phyloP scores from a whole-genome alignment of 2,329 filamentous ascomycete genomes.

The Periconia macrospinosa region DNA sequence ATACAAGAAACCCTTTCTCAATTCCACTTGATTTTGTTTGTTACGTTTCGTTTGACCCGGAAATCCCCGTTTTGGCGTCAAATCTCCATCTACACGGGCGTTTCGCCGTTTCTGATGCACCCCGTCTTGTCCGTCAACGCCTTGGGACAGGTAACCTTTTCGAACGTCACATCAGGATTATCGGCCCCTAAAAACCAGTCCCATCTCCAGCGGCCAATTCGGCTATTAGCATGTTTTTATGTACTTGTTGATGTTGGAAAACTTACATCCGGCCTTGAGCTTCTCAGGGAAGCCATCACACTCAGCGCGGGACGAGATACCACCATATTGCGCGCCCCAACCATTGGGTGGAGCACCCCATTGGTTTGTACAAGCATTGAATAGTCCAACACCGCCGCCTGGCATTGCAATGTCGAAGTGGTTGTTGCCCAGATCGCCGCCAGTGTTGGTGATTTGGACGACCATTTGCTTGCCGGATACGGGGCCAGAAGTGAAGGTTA shows the following conservation, averaged over 20 bases:
- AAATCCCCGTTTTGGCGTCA: no score
- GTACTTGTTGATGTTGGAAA: no score
- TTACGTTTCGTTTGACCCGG: neutral
- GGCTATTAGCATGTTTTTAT: no score
- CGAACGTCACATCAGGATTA: slow-evolving; percentile 36
- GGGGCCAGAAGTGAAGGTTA: slow-evolving; percentile 61
- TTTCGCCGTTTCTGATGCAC: slow-evolving; percentile 29
- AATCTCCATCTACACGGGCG: slow-evolving; percentile 4
- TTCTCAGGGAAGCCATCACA: slow-evolving; percentile 39
- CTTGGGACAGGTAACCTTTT: slow-evolving; percentile 38
- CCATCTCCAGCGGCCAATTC: slow-evolving; percentile 32
- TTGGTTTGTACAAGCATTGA: slow-evolving; percentile 37
- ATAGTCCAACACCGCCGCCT: slow-evolving; percentile 40
- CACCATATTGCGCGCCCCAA: slow-evolving; percentile 40
- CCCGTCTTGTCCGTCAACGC: slow-evolving; percentile 33
- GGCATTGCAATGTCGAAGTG: slow-evolving; percentile 44
- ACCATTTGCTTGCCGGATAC: slow-evolving; percentile 64
- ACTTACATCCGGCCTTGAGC: slow-evolving; percentile 35
- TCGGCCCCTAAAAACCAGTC: slow-evolving; percentile 40
- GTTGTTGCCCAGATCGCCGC: slow-evolving; percentile 38
- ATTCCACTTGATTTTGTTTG: neutral
- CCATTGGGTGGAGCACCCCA: slow-evolving; percentile 36
- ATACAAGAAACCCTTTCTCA: neutral
- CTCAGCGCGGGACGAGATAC: slow-evolving; percentile 31
- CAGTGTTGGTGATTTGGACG: slow-evolving; percentile 67